Evolutionary conservation across 75 land plant species (phyloP), one percentile per base, ranked within the genome.

Genomic region (Cryptomeria japonica): DNA sequence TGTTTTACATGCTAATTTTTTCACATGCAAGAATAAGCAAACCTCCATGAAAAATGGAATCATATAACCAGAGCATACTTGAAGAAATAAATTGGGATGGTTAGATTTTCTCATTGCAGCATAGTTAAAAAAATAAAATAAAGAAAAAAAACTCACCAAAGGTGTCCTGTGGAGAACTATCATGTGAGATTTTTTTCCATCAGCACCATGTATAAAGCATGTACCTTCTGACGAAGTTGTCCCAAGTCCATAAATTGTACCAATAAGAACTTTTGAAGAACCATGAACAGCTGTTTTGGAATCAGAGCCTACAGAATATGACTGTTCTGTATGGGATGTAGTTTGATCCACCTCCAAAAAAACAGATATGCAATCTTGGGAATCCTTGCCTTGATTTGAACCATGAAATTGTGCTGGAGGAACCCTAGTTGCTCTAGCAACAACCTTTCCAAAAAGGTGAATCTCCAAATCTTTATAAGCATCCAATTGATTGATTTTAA

Each of bases 131-230:
- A 44, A 82, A 18, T 5, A 13, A 7, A 42, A 28, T 28, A 79
- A 80, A 53, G 14, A n/a, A 87, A 47, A 36, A 11, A 75, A 64
- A 92, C 99, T 83, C 87, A 97, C 99, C 95, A 94, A 77, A 56
- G 95, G 90, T 47, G 99, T 96, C 72, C 94, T 92, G 86, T 96
- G 94, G 85, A 96, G 95, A 88, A 96, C 87, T 34, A 97, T 91
- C 89, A 90, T 91, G 91, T 97, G 99, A 83, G 97, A 96, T 82
- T 93, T 90, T 37, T 84, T 79, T 36, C 97, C 97, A 87, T 80
- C 89, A 22, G 87, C 86, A 90, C 92, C 89, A 85, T 91, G 93
- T 61, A 97, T 94, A 86, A 39, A 87, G 78, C 99, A 94, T 19
- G 88, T 88, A n/a, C 93, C 92, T 90, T 95, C 95, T 53, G 93